Conservation (phyloP, 2,329 filamentous ascomycete species). For the Ceratocystis lukuohia region DNA sequence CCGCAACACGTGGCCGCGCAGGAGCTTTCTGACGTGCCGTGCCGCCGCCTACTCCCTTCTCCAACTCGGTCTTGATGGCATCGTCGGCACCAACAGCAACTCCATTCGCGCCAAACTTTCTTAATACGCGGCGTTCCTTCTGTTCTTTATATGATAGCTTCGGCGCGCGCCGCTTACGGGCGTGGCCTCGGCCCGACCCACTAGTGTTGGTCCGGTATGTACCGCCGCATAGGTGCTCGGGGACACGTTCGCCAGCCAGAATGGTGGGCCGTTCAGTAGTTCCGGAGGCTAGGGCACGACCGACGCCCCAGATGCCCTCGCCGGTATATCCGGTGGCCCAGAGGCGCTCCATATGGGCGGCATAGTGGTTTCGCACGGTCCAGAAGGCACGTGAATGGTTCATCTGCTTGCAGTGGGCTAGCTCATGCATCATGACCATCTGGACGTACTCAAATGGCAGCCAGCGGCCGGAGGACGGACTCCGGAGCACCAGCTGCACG, state of each 20-base stretch:
- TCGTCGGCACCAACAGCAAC: conserved; percentile 57
- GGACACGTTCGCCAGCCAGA: conserved; percentile 41
- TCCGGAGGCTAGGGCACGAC: conserved; percentile 48
- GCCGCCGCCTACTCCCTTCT: conserved; percentile 40
- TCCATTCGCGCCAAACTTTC: conserved; percentile 63
- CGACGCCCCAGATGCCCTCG: conserved; percentile 72
- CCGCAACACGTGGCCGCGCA: conserved; percentile 59
- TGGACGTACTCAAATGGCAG: conserved; percentile 72
- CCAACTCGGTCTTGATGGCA: conserved; percentile 48
- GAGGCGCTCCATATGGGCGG: conserved; percentile 54
- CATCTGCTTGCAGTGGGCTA: conserved; percentile 85
- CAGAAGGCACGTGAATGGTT: conserved; percentile 75
- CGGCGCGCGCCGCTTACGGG: conserved; percentile 30
- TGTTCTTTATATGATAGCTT: conserved; percentile 54
- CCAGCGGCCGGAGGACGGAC: conserved; percentile 52
- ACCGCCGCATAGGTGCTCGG: conserved; percentile 67
- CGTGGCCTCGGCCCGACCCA: conserved; percentile 31
- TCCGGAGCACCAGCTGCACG: conserved; percentile 68
- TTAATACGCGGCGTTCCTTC: conserved; percentile 57
- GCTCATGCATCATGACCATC: conserved; percentile 92
- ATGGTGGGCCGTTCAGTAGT: conserved; percentile 43
- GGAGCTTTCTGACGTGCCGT: conserved; percentile 30
- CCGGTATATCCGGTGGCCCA: conserved; percentile 62
- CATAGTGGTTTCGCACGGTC: conserved; percentile 61
- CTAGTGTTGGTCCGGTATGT: conserved; percentile 49